Evolutionary conservation across 176 grass and related monocot genomes (phyloP).

Genomic region (Bromus sterilis): DNA sequence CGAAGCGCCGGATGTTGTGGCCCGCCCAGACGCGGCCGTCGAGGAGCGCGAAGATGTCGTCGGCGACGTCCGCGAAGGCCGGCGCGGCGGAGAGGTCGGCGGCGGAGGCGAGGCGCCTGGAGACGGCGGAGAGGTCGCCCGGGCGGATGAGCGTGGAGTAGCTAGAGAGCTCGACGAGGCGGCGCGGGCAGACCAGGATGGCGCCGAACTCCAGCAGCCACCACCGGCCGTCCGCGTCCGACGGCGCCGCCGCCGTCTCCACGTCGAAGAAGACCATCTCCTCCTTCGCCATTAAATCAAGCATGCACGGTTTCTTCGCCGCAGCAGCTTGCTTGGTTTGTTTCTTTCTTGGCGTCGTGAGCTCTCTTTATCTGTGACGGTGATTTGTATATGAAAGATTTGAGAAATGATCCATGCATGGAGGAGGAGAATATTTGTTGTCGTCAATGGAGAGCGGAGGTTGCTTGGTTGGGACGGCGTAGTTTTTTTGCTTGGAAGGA

Average conservation of each 20-base stretch:
- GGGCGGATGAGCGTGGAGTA: slow-evolving; percentile 80
- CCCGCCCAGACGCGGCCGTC: slow-evolving; percentile 88
- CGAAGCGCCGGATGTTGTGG: slow-evolving; percentile 91
- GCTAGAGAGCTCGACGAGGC: slow-evolving; percentile 63
- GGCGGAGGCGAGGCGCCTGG: slow-evolving; percentile 35
- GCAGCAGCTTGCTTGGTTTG: not conserved
- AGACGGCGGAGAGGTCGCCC: slow-evolving; percentile 25
- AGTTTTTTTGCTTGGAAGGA: not conserved
- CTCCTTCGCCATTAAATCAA: not conserved
- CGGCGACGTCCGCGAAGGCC: slow-evolving; percentile 53
- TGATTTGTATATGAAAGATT: not conserved
- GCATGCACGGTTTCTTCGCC: not conserved
- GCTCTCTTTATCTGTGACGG: not conserved
- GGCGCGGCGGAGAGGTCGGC: slow-evolving; percentile 18
- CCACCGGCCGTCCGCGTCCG: not conserved
- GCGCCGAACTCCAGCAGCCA: slow-evolving; percentile 86
- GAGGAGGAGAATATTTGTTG: not conserved
- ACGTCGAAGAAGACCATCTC: slow-evolving; percentile 95
- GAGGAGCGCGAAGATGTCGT: slow-evolving; percentile 56
- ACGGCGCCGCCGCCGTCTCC: slow-evolving; percentile 60
- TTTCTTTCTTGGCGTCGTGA: not conserved
- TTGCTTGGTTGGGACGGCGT: not conserved
- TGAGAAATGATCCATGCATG: not conserved
- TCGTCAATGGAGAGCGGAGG: not conserved
- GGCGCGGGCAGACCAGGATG: slow-evolving; percentile 64